These are phyloP conservation scores for Phragmites australis DNA, from an alignment of 176 grass and related monocot species.

Conservation along the genomic window DNA sequence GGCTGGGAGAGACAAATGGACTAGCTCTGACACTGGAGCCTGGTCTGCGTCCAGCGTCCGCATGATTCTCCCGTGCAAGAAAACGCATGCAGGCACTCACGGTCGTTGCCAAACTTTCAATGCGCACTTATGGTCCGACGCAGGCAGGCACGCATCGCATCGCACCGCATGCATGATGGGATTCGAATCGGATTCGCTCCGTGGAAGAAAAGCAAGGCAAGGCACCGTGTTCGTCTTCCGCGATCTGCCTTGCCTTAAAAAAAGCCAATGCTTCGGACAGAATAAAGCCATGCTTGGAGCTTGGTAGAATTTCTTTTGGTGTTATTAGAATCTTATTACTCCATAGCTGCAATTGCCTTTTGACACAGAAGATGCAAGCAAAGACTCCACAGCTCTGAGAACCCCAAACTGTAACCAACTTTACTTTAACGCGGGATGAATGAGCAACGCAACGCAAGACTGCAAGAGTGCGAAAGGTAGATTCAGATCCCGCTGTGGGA, in stretches of 20 bases:
- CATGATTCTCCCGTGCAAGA: constrained; percentile 45
- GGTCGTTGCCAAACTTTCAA: constrained; percentile 40
- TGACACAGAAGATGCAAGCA: neutral
- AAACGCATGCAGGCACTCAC: constrained; percentile 10
- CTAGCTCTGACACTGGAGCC: neutral
- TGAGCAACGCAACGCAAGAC: neutral
- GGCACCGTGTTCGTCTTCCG: neutral
- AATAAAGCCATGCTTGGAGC: neutral
- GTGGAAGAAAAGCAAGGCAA: constrained; percentile 13
- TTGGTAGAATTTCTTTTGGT: neutral
- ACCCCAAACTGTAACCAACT: neutral
- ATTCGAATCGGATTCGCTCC: constrained; percentile 37
- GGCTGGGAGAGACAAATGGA: neutral
- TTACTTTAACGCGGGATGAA: neutral
- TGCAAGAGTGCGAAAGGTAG: neutral
- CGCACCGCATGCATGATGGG: neutral
- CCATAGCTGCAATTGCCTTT: neutral
- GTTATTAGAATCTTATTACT: neutral
- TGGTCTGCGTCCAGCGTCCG: neutral
- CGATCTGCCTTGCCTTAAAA: neutral
- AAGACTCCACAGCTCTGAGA: neutral
- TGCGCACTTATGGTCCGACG: constrained; percentile 3
- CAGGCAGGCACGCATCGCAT: neutral
- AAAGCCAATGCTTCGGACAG: neutral
- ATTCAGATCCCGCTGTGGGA: neutral